Percentiles rank a stretch among this genome's conserved stretches.
These are phyloP conservation scores for Phytopythium mirpurense DNA, from an alignment of 352 stramenopile genomes.

Conservation along the genomic window DNA sequence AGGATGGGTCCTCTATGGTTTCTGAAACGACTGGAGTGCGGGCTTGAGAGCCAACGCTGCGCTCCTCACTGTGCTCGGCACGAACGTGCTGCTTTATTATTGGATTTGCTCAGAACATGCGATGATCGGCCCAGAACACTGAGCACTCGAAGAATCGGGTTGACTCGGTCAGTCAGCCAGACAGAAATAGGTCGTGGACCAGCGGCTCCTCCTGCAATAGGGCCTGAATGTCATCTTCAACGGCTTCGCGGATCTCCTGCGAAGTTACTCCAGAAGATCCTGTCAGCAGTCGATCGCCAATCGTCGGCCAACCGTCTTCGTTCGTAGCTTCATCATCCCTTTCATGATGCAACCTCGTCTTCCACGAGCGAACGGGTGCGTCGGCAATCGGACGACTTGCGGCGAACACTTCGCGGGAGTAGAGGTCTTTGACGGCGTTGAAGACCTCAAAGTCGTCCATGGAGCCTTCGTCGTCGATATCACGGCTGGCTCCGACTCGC, in stretches of 20 bases:
- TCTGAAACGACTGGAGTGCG: too few relatives aligned
- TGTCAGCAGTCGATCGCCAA: neutral
- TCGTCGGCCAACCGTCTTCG: neutral
- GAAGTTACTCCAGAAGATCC: neutral
- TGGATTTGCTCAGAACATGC: too few relatives aligned
- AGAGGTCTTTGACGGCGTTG: conserved; percentile 34
- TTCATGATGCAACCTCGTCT: neutral
- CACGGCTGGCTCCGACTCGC: neutral
- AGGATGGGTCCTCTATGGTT: too few relatives aligned
- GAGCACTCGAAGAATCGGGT: too few relatives aligned
- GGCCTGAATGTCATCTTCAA: conserved; percentile 31
- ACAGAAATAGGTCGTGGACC: neutral
- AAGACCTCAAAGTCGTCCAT: conserved; percentile 37
- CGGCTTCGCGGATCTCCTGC: conserved; percentile 19
- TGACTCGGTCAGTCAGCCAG: too few relatives aligned
- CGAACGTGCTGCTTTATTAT: too few relatives aligned
- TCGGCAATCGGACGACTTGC: neutral
- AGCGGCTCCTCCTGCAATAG: conserved; percentile 17
- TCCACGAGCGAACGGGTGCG: neutral
- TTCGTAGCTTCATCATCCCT: neutral
- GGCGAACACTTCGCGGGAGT: conserved; percentile 27
- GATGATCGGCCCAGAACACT: too few relatives aligned
- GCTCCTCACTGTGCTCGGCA: too few relatives aligned
- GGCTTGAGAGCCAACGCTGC: too few relatives aligned
- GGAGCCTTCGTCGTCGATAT: conserved; percentile 1